A percentile compares a stretch with the other conserved stretches of the same genome.
phyloP scores from a whole-genome alignment of 768 basidiomycete species.

The Panus rudis region DNA sequence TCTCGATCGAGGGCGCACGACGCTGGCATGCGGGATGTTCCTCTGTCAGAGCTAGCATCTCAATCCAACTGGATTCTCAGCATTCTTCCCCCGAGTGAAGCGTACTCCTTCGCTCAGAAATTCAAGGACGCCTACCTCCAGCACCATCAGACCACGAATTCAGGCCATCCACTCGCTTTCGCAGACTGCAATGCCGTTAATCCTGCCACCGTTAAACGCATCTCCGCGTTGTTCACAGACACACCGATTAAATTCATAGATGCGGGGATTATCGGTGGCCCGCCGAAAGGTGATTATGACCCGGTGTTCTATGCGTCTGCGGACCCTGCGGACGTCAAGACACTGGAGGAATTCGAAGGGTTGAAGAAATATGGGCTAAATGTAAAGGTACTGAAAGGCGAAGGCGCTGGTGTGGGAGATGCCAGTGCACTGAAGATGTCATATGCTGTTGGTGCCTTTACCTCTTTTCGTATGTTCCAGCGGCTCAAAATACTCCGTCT shows the following conservation, averaged over 20 bases:
- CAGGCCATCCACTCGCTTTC: constrained; percentile 25
- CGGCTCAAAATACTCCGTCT: not conserved
- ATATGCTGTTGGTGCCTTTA: constrained; percentile 39
- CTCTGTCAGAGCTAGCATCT: constrained; percentile 30
- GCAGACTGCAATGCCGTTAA: constrained; percentile 56
- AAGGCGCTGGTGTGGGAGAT: constrained; percentile 44
- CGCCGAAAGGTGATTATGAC: constrained; percentile 40
- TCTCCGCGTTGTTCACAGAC: constrained; percentile 37
- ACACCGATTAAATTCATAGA: constrained; percentile 42
- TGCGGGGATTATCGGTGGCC: constrained; percentile 50
- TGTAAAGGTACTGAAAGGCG: constrained; percentile 37
- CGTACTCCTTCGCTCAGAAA: constrained; percentile 35
- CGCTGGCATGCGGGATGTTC: constrained; percentile 41
- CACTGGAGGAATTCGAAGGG: constrained; percentile 33
- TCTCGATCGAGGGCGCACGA: constrained; percentile 42
- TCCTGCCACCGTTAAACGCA: constrained; percentile 40
- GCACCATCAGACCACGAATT: constrained; percentile 10
- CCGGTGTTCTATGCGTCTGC: constrained; percentile 53
- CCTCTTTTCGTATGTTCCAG: not conserved
- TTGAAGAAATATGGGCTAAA: constrained; percentile 40
- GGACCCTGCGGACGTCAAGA: constrained; percentile 21
- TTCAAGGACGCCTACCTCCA: constrained; percentile 23
- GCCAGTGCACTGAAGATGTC: constrained; percentile 62
- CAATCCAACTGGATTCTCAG: constrained; percentile 44
- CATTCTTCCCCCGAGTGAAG: constrained; percentile 52